Evolutionary conservation across 1,284 basidiomycete species (phyloP), one percentile per base, ranked within the genome.

Genomic region (Pascua sp.): DNA sequence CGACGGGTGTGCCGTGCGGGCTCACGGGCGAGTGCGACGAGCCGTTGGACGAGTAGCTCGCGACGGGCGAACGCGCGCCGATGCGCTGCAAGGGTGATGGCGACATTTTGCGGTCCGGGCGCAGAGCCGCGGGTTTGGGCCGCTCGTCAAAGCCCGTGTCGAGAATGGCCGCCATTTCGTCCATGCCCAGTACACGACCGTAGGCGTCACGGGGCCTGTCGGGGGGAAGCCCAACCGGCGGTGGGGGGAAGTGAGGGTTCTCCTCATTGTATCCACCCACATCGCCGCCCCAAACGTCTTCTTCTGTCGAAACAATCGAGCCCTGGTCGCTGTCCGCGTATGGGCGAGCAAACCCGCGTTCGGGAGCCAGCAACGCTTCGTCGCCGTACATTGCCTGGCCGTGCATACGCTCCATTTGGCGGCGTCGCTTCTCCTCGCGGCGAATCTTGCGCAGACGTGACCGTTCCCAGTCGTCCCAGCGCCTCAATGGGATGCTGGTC

Each of bases 381-480:
- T 70, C 62, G 49, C 65, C 67, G 57, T 76, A 65, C 61, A 71
- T 73, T 4, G 82, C 81, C 36, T 84, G 84, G 4, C 74, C 74
- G 51, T 68, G 70, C 50, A 82, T 76, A 47, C 87, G 84, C 70
- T 91, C 90, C 66, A 94, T 83, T 39, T 95, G 87, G 67, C 81
- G 81, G 66, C 88, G 80, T 49, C 93, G 83, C 67, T 88, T 85
- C 70, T 96, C 93, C 70, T 97, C 94, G 5, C 96, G 86, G 64
- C 85, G 86, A 45, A 93, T 68, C 78, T 98, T 98, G 59, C 94
- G 88, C 52, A 98, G 80, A 40, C 95, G 84, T n/a, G 91, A 95
- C 42, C 93, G 86, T 76, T 99, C 96, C 96, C 96, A 99, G 70
- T 98, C 96, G 77, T 98, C 94, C 96, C 96, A 99, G 56, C 94